These are phyloP conservation scores for Lachnellula hyalina DNA, from an alignment of 2,329 filamentous ascomycete genomes.

Conservation along the genomic window DNA sequence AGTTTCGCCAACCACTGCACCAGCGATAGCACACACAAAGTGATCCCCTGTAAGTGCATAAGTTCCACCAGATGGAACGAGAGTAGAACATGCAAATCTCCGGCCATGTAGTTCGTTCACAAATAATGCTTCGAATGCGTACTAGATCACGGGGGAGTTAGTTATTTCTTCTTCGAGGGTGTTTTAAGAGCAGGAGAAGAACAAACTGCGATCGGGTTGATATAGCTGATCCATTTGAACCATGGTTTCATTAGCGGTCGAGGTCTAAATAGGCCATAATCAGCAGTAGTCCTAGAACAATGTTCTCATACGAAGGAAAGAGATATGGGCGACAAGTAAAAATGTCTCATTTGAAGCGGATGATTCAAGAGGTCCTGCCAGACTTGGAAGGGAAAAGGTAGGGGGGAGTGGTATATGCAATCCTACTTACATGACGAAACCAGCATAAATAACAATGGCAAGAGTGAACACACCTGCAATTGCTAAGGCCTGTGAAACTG, in stretches of 20 bases:
- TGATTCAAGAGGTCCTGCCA: too few species aligned
- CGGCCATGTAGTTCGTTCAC: constrained; percentile 65
- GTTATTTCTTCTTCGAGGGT: too few species aligned
- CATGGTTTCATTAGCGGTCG: constrained; percentile 63
- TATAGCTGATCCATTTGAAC: constrained; percentile 77
- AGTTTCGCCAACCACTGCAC: constrained; percentile 47
- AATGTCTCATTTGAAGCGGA: too few species aligned
- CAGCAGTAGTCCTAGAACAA: too few species aligned
- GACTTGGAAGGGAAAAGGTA: too few species aligned
- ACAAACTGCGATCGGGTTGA: constrained; percentile 42
- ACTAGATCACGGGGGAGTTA: constrained; percentile 31
- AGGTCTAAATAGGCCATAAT: not conserved
- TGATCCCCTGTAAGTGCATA: constrained; percentile 41
- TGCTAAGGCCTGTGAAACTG: constrained; percentile 60
- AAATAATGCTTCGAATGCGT: constrained; percentile 74
- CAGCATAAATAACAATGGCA: constrained; percentile 32
- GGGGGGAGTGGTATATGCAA: constrained; percentile 31
- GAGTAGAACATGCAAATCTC: constrained; percentile 51
- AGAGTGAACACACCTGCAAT: constrained; percentile 49
- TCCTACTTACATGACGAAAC: constrained; percentile 62
- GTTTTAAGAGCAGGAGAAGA: too few species aligned
- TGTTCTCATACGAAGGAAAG: too few species aligned
- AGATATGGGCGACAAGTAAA: too few species aligned
- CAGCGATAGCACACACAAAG: constrained; percentile 52
- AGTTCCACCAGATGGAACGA: constrained; percentile 23